Percentiles rank a stretch among this genome's conserved stretches.
Evolutionary conservation across 805 yeast species (phyloP).

Genomic region (Candida chilensis): DNA sequence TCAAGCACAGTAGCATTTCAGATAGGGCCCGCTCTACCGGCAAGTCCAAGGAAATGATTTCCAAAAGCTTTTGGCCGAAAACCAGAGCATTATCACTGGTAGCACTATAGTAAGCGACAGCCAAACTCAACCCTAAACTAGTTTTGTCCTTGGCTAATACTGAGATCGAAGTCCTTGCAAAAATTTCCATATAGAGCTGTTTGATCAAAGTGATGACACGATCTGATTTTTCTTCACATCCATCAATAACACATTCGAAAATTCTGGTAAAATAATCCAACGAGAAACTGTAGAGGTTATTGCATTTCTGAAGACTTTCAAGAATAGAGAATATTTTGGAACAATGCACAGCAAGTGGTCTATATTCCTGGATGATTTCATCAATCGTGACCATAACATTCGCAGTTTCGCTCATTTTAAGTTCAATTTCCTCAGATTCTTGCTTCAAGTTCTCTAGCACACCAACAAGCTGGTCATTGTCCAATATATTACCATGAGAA

Average conservation of each 20-base stretch:
- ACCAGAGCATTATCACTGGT: too few relatives aligned
- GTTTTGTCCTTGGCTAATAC: constrained; percentile 34
- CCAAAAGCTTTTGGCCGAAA: constrained; percentile 2
- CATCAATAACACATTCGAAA: constrained; percentile 13
- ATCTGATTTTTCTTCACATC: constrained; percentile 5
- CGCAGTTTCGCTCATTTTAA: constrained; percentile 44
- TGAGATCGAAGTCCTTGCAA: constrained; percentile 34
- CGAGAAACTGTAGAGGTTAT: constrained; percentile 51
- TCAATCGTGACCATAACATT: constrained; percentile 48
- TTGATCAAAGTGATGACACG: constrained; percentile 20
- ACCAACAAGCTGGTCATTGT: constrained; percentile 48
- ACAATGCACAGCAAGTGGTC: constrained; percentile 46
- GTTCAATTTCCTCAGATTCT: constrained; percentile 47
- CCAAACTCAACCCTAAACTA: constrained; percentile 30
- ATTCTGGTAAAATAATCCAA: constrained; percentile 30
- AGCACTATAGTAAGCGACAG: constrained; percentile 13
- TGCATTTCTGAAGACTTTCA: constrained; percentile 27
- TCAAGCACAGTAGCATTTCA: constrained; percentile 2
- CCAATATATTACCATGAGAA: constrained; percentile 55
- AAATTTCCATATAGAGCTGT: constrained; percentile 36
- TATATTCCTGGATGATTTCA: constrained; percentile 32
- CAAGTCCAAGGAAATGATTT: not conserved
- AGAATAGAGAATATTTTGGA: constrained; percentile 41
- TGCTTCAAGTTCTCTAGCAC: constrained; percentile 58
- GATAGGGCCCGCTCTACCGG: constrained; percentile 5